Evolutionary conservation across 2,329 filamentous ascomycete species (phyloP), one percentile per base, ranked within the genome.

Genomic region (Neonectria magnoliae): DNA sequence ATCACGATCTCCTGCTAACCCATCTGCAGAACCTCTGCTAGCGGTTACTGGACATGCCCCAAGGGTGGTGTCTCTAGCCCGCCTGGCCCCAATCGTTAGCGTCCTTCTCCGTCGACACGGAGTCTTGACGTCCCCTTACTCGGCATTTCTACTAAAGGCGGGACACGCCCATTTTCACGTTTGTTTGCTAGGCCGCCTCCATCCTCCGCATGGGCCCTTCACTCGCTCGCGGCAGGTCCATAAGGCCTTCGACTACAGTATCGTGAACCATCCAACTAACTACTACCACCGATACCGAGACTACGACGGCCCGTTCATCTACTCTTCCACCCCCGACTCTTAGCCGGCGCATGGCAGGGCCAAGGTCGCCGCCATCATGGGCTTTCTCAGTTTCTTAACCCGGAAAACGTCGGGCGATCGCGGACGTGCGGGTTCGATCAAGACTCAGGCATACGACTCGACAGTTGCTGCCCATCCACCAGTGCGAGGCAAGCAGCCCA

Each of bases 391-490:
- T 58, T 66, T 75, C 41, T 62, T 75, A 29, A 62, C 56, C 31
- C 68, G 73, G 25, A 73, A 72, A 52, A 48, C 64, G 4, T 64
- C 62, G 27, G 18, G 50, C 10, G 64, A 71, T 29, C 64, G 57
- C 33, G 54, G 18, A 16, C 27, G 42, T 22, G 56, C 52, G 27
- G 45, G 16, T 18, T 27, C 16, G 16, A 47, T 75, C 60, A 70
- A 74, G 57, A 65, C 64, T 3, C 72, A 75, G 63, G 67, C 71
- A 2, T 75, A 75, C 60, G 67, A 75, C 47, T 66, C 68, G 22
- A 75, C 72, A 22, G 53, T 65, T 50, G 71, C 72, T 36, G 62
- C 72, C 13, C n/a, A 55, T 4, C 72, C 72, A 2, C 72, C 72
- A 29, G 67, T 75, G 44, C 67, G 69, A 69, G 72, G 72, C 73